Percentiles rank a stretch among this genome's conserved stretches.
These are phyloP conservation scores for Hirsutella thompsonii DNA, from an alignment of 2,329 filamentous ascomycete genomes.

Conservation along the genomic window DNA sequence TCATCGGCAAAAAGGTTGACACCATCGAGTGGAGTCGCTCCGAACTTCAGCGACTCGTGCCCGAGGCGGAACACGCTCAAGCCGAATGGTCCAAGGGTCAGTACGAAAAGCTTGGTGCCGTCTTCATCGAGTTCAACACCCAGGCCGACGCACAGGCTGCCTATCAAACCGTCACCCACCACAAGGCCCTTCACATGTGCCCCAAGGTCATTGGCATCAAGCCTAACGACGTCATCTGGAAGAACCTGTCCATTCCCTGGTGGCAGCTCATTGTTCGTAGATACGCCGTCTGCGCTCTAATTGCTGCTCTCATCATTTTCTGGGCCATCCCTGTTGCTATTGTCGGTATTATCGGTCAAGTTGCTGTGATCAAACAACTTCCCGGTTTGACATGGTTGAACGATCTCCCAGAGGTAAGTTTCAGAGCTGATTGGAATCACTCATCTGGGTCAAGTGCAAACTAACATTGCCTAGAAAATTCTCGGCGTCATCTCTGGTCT, in stretches of 20 bases:
- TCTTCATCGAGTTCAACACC: slow-evolving; percentile 85
- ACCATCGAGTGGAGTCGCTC: slow-evolving; percentile 75
- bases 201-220: slow-evolving; percentile 73
- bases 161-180: slow-evolving; percentile 71
- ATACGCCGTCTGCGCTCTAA: slow-evolving; percentile 49
- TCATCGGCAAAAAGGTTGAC: slow-evolving; percentile 56
- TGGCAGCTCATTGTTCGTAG: slow-evolving; percentile 63
- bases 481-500: slow-evolving; percentile 74
- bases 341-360: slow-evolving; percentile 76
- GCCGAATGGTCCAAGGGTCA: slow-evolving; percentile 50
- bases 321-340: slow-evolving; percentile 68
- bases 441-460: background rate
- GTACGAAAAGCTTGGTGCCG: slow-evolving; percentile 51
- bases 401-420: slow-evolving; percentile 42
- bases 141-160: slow-evolving; percentile 77
- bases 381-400: slow-evolving; percentile 64
- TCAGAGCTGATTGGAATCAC: slow-evolving; percentile 4
- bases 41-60: slow-evolving; percentile 39
- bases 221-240: slow-evolving; percentile 78
- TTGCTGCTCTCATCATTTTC: slow-evolving; percentile 68
- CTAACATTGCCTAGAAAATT: slow-evolving; percentile 26
- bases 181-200: slow-evolving; percentile 70
- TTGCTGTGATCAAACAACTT: slow-evolving; percentile 54
- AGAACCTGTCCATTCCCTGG: slow-evolving; percentile 56
- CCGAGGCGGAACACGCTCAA: slow-evolving; percentile 53